phyloP scores from a whole-genome alignment of 805 yeast genomes.

The Kluyveromyces wickerhamii region DNA sequence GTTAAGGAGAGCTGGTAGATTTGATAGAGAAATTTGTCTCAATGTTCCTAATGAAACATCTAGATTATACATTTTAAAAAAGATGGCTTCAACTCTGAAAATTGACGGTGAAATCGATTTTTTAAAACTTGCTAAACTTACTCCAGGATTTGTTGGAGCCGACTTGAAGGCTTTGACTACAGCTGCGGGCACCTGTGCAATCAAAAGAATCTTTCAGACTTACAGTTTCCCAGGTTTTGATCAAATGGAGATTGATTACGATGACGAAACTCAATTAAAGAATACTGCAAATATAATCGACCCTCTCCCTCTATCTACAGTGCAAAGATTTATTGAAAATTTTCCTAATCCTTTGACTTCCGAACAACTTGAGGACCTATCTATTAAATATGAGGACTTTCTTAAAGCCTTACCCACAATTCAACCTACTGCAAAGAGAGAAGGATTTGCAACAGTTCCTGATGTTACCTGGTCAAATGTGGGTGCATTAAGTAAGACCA shows the following conservation, averaged over 20 bases:
- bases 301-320: slow-evolving; percentile 46
- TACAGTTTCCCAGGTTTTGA: slow-evolving; percentile 25
- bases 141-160: slow-evolving; percentile 98
- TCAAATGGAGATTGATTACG: slow-evolving; percentile 26
- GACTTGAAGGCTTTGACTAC: slow-evolving; percentile 89
- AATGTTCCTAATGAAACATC: slow-evolving; percentile 90
- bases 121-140: slow-evolving; percentile 69
- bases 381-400: slow-evolving; percentile 75
- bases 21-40: slow-evolving; percentile 88
- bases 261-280: slow-evolving; percentile 15
- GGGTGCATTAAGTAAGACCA: slow-evolving; percentile 74
- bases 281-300: slow-evolving; percentile 30
- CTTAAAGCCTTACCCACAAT: slow-evolving; percentile 79
- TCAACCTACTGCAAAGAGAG: slow-evolving; percentile 96
- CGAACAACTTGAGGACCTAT: slow-evolving; percentile 67
- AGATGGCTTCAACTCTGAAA: slow-evolving; percentile 63
- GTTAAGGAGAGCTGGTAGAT: slow-evolving; percentile 90
- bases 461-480: slow-evolving; percentile 95
- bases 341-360: slow-evolving; percentile 76
- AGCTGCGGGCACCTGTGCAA: slow-evolving; percentile 92
- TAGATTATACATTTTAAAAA: slow-evolving; percentile 62
- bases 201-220: slow-evolving; percentile 76
- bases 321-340: slow-evolving; percentile 59
- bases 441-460: slow-evolving; percentile 97
- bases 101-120: slow-evolving; percentile 67